Evolutionary conservation across 1,284 basidiomycete species (phyloP).

Genomic region (Pseudozyma thailandica): DNA sequence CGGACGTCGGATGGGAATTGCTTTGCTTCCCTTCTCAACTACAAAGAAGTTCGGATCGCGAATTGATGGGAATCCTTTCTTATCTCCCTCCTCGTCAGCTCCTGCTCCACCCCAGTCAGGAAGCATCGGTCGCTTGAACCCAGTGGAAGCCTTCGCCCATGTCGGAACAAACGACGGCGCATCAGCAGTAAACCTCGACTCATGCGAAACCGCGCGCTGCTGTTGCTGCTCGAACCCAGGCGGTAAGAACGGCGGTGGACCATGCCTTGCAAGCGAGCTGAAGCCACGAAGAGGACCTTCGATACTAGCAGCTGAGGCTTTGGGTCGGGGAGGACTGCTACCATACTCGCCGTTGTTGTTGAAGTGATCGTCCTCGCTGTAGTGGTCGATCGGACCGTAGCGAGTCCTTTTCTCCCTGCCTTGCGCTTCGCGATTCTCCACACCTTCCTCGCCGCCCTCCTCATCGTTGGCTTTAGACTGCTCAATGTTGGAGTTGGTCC

Average conservation of each 20-base stretch:
- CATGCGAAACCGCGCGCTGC: conserved; percentile 35
- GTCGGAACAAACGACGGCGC: conserved; percentile 56
- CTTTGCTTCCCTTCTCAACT: conserved; percentile 37
- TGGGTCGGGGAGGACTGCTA: conserved; percentile 44
- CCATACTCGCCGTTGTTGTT: conserved; percentile 10
- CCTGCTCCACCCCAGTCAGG: conserved; percentile 41
- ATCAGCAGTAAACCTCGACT: conserved; percentile 40
- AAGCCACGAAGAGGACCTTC: conserved; percentile 52
- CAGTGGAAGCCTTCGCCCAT: conserved; percentile 28
- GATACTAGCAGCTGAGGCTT: conserved; percentile 53
- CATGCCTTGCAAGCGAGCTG: conserved; percentile 31
- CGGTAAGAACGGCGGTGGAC: conserved; percentile 49
- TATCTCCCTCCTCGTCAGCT: background rate
- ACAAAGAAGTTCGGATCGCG: conserved; percentile 32
- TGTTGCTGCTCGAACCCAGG: conserved; percentile 16
- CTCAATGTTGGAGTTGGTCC: conserved; percentile 4
- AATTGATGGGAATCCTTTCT: conserved; percentile 15
- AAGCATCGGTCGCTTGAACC: conserved; percentile 43
- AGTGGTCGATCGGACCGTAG: conserved; percentile 40
- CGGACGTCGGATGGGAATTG: conserved; percentile 53
- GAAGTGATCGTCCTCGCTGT: conserved; percentile 27
- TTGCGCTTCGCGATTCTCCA: conserved; percentile 32
- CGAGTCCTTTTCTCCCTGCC: conserved; percentile 56
- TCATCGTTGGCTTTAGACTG: background rate
- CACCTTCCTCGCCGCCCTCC: background rate